Percentiles rank a stretch among this genome's conserved stretches.
Evolutionary conservation across 352 stramenopile species (phyloP).

Genomic region (Vaucheria bursata): DNA sequence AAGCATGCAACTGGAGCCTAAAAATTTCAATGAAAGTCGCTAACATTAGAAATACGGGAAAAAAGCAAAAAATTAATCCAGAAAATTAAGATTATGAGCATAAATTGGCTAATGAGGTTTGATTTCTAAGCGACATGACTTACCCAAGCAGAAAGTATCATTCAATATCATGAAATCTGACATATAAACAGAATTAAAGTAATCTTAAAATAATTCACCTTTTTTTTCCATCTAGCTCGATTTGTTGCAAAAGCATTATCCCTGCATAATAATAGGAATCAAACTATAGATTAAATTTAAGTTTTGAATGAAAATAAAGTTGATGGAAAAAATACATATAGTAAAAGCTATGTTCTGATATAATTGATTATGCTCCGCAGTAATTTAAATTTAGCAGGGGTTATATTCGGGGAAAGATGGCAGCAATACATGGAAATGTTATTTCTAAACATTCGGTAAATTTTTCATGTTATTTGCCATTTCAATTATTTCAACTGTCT

Average conservation of each 20-base stretch:
- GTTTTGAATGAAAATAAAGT: no score
- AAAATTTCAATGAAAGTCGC: not conserved
- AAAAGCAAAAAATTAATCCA: not conserved
- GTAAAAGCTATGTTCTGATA: no score
- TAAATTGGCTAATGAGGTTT: not conserved
- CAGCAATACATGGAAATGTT: no score
- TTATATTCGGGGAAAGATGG: no score
- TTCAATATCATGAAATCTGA: not conserved
- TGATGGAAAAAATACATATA: no score
- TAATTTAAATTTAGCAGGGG: no score
- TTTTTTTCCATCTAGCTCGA: conserved; percentile 47
- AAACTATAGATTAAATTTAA: no score
- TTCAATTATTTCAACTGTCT: no score
- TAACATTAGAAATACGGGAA: not conserved
- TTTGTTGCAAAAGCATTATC: conserved; percentile 31
- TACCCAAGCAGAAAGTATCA: not conserved
- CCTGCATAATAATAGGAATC: no score
- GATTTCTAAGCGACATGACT: not conserved
- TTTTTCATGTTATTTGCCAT: no score
- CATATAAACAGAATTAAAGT: not conserved
- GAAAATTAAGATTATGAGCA: not conserved
- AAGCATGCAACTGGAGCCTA: not conserved
- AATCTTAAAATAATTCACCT: conserved; percentile 5
- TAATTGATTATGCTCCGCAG: no score
- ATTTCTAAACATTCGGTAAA: no score